Percentiles rank a stretch among this genome's conserved stretches.
Evolutionary conservation across 345 rosid species (phyloP).

Genomic region (Gynandropsis gynandra): DNA sequence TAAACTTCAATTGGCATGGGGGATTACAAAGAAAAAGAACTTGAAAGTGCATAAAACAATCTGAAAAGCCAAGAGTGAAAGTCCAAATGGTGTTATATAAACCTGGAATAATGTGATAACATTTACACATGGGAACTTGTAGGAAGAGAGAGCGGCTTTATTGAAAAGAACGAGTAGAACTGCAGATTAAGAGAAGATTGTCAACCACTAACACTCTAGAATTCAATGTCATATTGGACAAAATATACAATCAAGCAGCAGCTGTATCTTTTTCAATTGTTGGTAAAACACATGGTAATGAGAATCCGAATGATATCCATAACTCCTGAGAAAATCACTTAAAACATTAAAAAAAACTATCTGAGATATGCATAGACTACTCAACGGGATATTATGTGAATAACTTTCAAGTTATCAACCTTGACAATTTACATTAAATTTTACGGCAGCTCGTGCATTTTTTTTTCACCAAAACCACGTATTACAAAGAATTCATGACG

Average conservation of each 20-base stretch:
- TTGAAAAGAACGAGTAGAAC: constrained; percentile 90
- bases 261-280: not conserved
- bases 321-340: too few species aligned
- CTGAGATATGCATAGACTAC: not conserved
- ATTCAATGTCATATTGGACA: not conserved
- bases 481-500: too few species aligned
- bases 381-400: not conserved
- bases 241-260: constrained; percentile 1
- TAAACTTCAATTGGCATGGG: not conserved
- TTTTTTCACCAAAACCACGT: too few species aligned
- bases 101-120: constrained; percentile 93
- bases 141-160: constrained; percentile 97
- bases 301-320: too few species aligned
- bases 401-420: too few species aligned
- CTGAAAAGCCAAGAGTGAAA: not conserved
- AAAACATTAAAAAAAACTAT: not conserved
- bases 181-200: constrained; percentile 27
- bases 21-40: too few species aligned
- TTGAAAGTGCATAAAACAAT: too few species aligned
- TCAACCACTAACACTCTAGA: constrained; percentile 7
- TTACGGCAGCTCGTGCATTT: too few species aligned
- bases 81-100: not conserved
- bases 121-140: constrained; percentile 76
- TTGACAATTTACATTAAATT: too few species aligned
- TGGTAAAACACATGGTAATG: not conserved